Evolutionary conservation across 1,139 yeast genomes (phyloP).

Genomic region (Geotrichum europaeum): DNA sequence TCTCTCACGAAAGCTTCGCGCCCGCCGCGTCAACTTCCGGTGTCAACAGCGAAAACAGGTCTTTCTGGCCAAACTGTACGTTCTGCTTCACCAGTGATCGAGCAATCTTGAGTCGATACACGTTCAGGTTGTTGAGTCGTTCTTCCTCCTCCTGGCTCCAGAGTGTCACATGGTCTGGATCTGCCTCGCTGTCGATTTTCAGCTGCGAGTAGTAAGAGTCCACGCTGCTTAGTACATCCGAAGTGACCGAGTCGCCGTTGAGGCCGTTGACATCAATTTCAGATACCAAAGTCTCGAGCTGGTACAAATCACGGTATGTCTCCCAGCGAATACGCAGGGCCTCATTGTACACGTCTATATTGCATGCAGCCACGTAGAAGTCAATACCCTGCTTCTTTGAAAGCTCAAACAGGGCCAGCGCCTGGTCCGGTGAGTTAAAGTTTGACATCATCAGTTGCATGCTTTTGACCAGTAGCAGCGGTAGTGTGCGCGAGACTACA

Average conservation of each 20-base stretch:
- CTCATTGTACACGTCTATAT: constrained; percentile 39
- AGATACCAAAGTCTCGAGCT: constrained; percentile 34
- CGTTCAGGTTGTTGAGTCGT: constrained; percentile 30
- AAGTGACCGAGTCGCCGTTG: constrained; percentile 36
- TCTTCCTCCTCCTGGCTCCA: constrained; percentile 35
- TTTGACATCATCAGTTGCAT: constrained; percentile 29
- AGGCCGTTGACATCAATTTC: constrained; percentile 43
- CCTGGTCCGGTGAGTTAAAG: constrained; percentile 37
- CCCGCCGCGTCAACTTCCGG: background rate
- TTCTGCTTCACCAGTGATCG: background rate
- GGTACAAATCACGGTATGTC: constrained; percentile 36
- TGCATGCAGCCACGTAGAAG: constrained; percentile 38
- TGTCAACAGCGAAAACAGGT: background rate
- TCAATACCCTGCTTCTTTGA: constrained; percentile 36
- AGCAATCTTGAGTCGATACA: constrained; percentile 28
- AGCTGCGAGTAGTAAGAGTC: background rate
- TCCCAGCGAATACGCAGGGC: constrained; percentile 38
- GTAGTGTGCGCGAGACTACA: constrained; percentile 22
- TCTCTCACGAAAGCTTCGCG: background rate
- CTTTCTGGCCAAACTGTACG: background rate
- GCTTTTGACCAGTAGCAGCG: constrained; percentile 17
- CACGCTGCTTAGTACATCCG: constrained; percentile 24
- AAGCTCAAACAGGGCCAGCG: constrained; percentile 38
- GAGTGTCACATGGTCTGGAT: constrained; percentile 25
- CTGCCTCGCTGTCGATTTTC: background rate